These are phyloP conservation scores for Papilionanthe hybrid DNA, from an alignment of 116 monocot genomes.

Conservation along the genomic window DNA sequence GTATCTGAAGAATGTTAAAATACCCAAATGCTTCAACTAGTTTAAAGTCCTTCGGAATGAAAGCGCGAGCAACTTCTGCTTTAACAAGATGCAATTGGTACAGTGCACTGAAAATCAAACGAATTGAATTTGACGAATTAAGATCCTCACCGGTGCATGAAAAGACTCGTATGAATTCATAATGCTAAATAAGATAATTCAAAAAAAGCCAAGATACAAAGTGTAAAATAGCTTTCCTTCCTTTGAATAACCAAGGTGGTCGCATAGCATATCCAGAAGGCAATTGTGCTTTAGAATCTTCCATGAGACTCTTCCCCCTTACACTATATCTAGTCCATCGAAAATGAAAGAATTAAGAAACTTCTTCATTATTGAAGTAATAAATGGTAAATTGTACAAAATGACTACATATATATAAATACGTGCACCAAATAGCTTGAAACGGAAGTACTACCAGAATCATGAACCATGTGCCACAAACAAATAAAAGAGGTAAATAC, in stretches of 20 bases:
- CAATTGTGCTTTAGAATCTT: slow-evolving; percentile 20
- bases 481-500: too few species aligned
- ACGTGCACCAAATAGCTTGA: too few species aligned
- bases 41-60: slow-evolving; percentile 77
- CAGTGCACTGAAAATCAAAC: slow-evolving; percentile 49
- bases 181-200: neutral
- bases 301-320: slow-evolving; percentile 9
- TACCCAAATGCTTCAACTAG: slow-evolving; percentile 95
- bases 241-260: slow-evolving; percentile 80
- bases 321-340: neutral
- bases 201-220: neutral
- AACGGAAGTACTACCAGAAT: too few species aligned
- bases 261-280: slow-evolving; percentile 51
- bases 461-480: too few species aligned
- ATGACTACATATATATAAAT: neutral
- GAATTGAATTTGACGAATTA: neutral
- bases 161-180: neutral
- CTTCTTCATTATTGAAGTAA: neutral
- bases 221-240: slow-evolving; percentile 48
- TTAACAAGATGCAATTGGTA: slow-evolving; percentile 93
- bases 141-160: neutral
- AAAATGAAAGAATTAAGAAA: neutral
- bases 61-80: slow-evolving; percentile 59
- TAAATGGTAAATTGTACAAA: neutral
- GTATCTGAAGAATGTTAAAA: neutral